phyloP scores from a whole-genome alignment of 2,329 filamentous ascomycete species.

The Geosmithia flava region DNA sequence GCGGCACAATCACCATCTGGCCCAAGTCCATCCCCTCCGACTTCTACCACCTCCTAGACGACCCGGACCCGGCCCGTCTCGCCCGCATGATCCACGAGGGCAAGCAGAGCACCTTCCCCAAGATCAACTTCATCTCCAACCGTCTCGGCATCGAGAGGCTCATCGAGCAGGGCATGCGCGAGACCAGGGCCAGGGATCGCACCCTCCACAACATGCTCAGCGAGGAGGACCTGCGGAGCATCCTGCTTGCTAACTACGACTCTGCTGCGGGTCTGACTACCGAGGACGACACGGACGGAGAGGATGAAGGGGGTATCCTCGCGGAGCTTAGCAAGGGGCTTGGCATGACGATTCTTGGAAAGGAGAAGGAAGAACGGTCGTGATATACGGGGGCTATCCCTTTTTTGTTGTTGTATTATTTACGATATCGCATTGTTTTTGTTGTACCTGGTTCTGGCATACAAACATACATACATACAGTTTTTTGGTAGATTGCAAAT shows the following conservation, averaged over 20 bases:
- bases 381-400: no score
- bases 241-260: conserved; percentile 23
- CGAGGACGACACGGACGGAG: conserved; percentile 22
- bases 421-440: conserved; percentile 2
- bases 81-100: conserved; percentile 85
- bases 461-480: no score
- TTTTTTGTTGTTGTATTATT: conserved; percentile 4
- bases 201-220: conserved; percentile 49
- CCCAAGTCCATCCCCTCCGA: conserved; percentile 69
- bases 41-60: conserved; percentile 75
- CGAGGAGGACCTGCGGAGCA: conserved; percentile 43
- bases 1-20: conserved; percentile 93
- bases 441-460: no score
- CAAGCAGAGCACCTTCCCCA: conserved; percentile 80
- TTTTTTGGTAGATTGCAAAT: no score
- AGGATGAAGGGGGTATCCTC: conserved; percentile 11
- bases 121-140: conserved; percentile 83
- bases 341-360: conserved; percentile 10
- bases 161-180: conserved; percentile 45
- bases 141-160: conserved; percentile 69
- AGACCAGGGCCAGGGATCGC: conserved; percentile 36
- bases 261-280: conserved; percentile 10
- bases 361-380: conserved; percentile 1
- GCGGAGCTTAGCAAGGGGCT: conserved; percentile 5
- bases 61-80: conserved; percentile 63